These are phyloP conservation scores for Candida freyschussii DNA, from an alignment of 1,139 yeast species.

Conservation along the genomic window DNA sequence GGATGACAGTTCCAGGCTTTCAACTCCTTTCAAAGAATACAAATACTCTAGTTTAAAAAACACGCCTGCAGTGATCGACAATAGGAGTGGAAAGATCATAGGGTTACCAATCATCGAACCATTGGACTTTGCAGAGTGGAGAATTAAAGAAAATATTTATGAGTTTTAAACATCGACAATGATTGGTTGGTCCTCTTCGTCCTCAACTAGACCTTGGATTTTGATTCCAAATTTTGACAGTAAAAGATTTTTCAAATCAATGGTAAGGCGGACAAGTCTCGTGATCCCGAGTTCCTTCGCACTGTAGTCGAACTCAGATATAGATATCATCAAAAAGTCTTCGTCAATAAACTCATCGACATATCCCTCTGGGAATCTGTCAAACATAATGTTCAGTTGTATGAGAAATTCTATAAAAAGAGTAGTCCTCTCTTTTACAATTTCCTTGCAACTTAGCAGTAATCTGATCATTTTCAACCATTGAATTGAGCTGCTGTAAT, in stretches of 20 bases:
- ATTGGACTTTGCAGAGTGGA: conserved; percentile 8
- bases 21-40: conserved; percentile 16
- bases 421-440: conserved; percentile 10
- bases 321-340: conserved; percentile 13
- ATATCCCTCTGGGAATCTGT: conserved; percentile 35
- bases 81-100: conserved; percentile 7
- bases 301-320: conserved; percentile 22
- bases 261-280: conserved; percentile 12
- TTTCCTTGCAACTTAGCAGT: conserved; percentile 28
- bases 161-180: conserved; percentile 15
- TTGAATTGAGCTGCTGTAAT: conserved; percentile 41
- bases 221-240: conserved; percentile 13
- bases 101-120: conserved; percentile 13
- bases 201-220: conserved; percentile 17
- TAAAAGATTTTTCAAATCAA: conserved; percentile 16
- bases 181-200: conserved; percentile 22
- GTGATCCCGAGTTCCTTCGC: conserved; percentile 16
- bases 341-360: conserved; percentile 28
- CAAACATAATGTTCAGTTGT: conserved; percentile 29
- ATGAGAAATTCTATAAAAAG: conserved; percentile 27
- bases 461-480: conserved; percentile 39
- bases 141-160: conserved; percentile 21
- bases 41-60: conserved; percentile 14
- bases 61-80: conserved; percentile 18
- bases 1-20: conserved; percentile 14